Percentiles rank a stretch among this genome's conserved stretches.
These are phyloP conservation scores for Magnusiomyces tetraspermus DNA, from an alignment of 1,139 yeast genomes.

Conservation along the genomic window DNA sequence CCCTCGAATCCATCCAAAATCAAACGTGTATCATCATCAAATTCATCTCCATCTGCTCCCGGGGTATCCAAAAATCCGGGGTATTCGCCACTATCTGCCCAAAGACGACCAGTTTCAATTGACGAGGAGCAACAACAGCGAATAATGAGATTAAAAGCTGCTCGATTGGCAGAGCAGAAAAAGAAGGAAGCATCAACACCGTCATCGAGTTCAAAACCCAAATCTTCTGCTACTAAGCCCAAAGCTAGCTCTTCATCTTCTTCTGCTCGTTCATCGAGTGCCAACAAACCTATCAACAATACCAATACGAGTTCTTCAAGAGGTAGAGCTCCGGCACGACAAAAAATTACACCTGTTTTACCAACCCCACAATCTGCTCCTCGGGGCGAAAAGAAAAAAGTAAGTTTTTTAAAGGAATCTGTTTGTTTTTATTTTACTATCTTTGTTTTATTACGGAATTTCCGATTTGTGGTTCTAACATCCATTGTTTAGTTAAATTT, in stretches of 20 bases:
- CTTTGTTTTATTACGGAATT: slow-evolving; percentile 12
- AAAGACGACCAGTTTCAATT: slow-evolving; percentile 16
- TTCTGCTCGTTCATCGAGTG: slow-evolving; percentile 10
- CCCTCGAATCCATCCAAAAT: not conserved
- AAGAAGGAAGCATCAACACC: slow-evolving; percentile 13
- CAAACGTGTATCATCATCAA: not conserved
- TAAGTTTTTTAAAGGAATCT: not conserved
- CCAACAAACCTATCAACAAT: slow-evolving; percentile 4
- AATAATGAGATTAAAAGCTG: slow-evolving; percentile 27
- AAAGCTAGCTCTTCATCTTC: slow-evolving; percentile 13
- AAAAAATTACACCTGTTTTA: not conserved
- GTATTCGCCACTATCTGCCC: slow-evolving; percentile 1
- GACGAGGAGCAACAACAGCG: slow-evolving; percentile 23
- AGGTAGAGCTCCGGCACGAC: slow-evolving; percentile 13
- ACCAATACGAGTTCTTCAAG: slow-evolving; percentile 1
- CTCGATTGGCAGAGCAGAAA: slow-evolving; percentile 18
- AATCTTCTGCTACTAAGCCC: slow-evolving; percentile 4
- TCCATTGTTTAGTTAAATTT: slow-evolving; percentile 24
- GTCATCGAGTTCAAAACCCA: slow-evolving; percentile 4
- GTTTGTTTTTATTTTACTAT: slow-evolving; percentile 6
- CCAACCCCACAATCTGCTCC: not conserved
- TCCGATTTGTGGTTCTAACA: too few species aligned
- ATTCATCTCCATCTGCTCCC: not conserved
- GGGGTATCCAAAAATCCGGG: not conserved
- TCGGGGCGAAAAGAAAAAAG: slow-evolving; percentile 5